Conservation (phyloP, 1,139 yeast genomes). For the Sporopachydermia cereana region DNA sequence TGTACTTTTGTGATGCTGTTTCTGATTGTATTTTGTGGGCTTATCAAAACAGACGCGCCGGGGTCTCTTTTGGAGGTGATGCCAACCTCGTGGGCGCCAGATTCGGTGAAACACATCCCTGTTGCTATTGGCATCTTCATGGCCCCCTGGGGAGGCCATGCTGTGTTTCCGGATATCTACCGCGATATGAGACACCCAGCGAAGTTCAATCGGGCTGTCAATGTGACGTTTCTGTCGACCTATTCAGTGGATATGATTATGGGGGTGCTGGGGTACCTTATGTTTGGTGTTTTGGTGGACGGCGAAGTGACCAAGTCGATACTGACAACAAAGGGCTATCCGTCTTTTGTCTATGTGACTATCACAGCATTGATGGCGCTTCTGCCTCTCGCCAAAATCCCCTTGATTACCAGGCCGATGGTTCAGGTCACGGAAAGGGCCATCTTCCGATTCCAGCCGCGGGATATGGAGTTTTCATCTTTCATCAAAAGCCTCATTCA, state of each 20-base stretch:
- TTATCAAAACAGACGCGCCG: conserved; percentile 29
- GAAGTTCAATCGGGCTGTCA: conserved; percentile 22
- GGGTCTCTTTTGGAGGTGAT: conserved; percentile 39
- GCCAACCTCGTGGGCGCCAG: conserved; percentile 33
- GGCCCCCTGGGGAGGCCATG: conserved; percentile 58
- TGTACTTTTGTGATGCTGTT: conserved; percentile 34
- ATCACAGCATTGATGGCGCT: conserved; percentile 40
- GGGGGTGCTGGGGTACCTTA: conserved; percentile 45
- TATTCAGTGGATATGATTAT: conserved; percentile 40
- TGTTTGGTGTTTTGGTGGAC: conserved; percentile 43
- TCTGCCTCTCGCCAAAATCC: conserved; percentile 48
- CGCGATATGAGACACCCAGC: conserved; percentile 42
- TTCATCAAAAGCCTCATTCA: conserved; percentile 8
- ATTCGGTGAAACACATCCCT: conserved; percentile 29
- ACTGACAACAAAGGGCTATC: conserved; percentile 40
- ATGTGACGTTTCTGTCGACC: conserved; percentile 31
- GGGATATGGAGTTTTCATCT: conserved; percentile 12
- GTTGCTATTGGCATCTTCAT: conserved; percentile 44
- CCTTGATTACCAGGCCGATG: conserved; percentile 48
- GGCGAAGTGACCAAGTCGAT: conserved; percentile 46
- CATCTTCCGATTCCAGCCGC: conserved; percentile 40
- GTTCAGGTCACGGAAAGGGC: conserved; percentile 33
- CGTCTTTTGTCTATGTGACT: conserved; percentile 37
- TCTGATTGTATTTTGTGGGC: conserved; percentile 32
- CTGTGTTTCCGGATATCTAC: conserved; percentile 41